Evolutionary conservation across 352 stramenopile genomes (phyloP).

Genomic region (Globisporangium mamillatum): DNA sequence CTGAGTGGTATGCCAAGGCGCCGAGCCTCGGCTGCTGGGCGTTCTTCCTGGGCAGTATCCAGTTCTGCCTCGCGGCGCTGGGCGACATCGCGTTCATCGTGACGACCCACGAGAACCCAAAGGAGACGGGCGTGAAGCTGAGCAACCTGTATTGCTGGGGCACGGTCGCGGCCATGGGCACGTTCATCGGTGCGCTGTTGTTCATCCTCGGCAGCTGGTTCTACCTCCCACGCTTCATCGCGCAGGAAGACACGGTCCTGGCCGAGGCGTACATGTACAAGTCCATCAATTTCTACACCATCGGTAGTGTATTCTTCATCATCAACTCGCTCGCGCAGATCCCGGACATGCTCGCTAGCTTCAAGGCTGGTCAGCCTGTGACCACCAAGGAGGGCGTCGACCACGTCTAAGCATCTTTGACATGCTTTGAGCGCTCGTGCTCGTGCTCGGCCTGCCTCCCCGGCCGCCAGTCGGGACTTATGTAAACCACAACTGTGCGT

Average conservation of each 20-base stretch:
- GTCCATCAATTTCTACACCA: slow-evolving; percentile 69
- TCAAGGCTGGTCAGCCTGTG: slow-evolving; percentile 30
- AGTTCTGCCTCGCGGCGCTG: slow-evolving; percentile 59
- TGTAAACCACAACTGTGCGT: slow-evolving; percentile 1
- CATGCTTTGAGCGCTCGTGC: not conserved
- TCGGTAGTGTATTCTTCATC: slow-evolving; percentile 76
- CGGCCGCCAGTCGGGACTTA: not conserved
- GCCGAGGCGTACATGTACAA: slow-evolving; percentile 71
- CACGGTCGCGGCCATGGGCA: slow-evolving; percentile 42
- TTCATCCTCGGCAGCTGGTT: slow-evolving; percentile 82
- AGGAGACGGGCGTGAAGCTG: slow-evolving; percentile 42
- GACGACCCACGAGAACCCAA: slow-evolving; percentile 54
- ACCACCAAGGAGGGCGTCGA: slow-evolving; percentile 28
- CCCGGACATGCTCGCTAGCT: slow-evolving; percentile 42
- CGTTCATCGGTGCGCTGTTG: slow-evolving; percentile 58
- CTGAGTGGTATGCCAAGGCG: slow-evolving; percentile 63
- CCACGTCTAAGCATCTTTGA: slow-evolving; percentile 18
- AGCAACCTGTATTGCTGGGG: slow-evolving; percentile 59
- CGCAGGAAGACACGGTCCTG: slow-evolving; percentile 38
- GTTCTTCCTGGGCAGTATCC: slow-evolving; percentile 69
- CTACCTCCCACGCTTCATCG: slow-evolving; percentile 79
- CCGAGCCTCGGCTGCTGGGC: slow-evolving; percentile 68
- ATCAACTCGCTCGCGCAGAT: slow-evolving; percentile 63
- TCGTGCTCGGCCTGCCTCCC: not conserved
- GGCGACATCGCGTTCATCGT: slow-evolving; percentile 65